Conservation (phyloP, 345 rosid species). For the Kandelia obovata region DNA sequence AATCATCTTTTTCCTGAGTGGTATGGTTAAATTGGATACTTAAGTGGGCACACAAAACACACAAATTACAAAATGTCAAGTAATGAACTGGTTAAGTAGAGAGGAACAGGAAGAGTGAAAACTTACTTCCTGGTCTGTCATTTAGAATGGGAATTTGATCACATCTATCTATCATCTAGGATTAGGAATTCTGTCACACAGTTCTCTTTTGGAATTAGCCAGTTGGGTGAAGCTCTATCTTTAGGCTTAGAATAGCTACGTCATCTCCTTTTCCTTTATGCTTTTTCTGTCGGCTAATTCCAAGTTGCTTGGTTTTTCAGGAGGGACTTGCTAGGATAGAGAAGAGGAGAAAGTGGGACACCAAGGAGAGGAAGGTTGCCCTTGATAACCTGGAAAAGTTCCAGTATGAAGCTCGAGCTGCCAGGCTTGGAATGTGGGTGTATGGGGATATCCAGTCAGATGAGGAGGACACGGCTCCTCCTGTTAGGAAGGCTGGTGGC, state of each 20-base stretch:
- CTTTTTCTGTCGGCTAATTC: not conserved
- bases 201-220: too few species aligned
- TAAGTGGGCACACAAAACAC: too few species aligned
- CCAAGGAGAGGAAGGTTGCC: conserved; percentile 57
- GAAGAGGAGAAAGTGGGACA: conserved; percentile 73
- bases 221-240: too few species aligned
- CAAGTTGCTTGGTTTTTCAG: conserved; percentile 32
- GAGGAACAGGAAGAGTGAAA: too few species aligned
- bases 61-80: too few species aligned
- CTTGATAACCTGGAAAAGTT: conserved; percentile 69
- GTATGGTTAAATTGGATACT: too few species aligned
- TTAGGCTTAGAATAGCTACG: not conserved
- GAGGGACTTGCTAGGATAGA: conserved; percentile 93
- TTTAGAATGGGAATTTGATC: too few species aligned
- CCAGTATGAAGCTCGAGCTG: conserved; percentile 74
- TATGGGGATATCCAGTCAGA: conserved; percentile 93
- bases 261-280: not conserved
- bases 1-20: too few species aligned
- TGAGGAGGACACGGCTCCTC: conserved; percentile 73
- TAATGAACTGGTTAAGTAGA: too few species aligned
- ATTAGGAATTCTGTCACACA: too few species aligned
- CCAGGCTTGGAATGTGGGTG: conserved; percentile 79
- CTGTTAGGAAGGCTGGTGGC: conserved; percentile 57
- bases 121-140: too few species aligned
- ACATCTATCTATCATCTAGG: too few species aligned